These are phyloP conservation scores for Botrytis aclada DNA, from an alignment of 2,329 filamentous ascomycete species.

Conservation along the genomic window DNA sequence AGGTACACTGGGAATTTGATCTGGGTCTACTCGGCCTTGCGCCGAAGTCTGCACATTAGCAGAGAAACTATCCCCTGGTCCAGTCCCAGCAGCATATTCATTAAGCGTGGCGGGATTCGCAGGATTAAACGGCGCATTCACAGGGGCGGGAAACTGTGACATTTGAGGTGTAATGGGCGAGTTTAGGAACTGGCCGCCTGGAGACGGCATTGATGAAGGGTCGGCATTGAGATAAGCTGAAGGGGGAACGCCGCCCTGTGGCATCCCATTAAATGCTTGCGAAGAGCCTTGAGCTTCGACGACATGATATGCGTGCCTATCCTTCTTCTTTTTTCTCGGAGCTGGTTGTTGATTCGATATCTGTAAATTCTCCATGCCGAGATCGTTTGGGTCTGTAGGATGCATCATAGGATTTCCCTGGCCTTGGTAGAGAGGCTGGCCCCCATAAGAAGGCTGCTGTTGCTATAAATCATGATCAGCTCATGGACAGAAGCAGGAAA, in stretches of 20 bases:
- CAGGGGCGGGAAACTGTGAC: conserved; percentile 61
- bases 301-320: conserved; percentile 87
- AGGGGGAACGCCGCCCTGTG: conserved; percentile 53
- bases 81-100: conserved; percentile 47
- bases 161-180: conserved; percentile 44
- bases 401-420: background rate
- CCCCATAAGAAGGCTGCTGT: conserved; percentile 13
- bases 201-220: conserved; percentile 42
- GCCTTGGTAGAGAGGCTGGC: conserved; percentile 11
- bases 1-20: conserved; percentile 90
- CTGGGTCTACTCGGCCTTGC: conserved; percentile 77
- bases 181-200: conserved; percentile 47
- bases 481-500: background rate
- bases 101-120: conserved; percentile 43
- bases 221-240: conserved; percentile 59
- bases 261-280: conserved; percentile 67
- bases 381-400: conserved; percentile 17
- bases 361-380: conserved; percentile 20
- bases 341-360: conserved; percentile 24
- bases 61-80: conserved; percentile 38
- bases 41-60: conserved; percentile 58
- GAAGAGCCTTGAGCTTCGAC: conserved; percentile 71
- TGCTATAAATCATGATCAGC: conserved; percentile 12
- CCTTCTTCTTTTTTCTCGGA: conserved; percentile 79
- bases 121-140: conserved; percentile 51